Base-by-base conservation (phyloP, 352 stramenopile species). In the Phytophthora fragariaefolia region DNA sequence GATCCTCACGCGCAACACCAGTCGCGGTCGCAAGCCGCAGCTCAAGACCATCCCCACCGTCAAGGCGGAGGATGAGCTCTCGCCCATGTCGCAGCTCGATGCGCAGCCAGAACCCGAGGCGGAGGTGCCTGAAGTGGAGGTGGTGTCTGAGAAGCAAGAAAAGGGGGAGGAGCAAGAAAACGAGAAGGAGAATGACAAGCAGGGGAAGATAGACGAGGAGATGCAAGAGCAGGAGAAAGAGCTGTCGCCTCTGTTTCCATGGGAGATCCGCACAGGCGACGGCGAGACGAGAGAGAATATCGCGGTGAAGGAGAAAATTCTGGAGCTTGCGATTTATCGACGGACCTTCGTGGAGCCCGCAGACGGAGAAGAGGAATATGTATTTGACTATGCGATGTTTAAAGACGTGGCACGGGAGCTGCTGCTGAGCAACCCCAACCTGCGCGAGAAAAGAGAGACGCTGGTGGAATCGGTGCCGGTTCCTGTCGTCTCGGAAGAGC, bases 261-360 rank as follows among this genome's bases (percentile, higher is more conserved):
- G 81, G 81, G 79, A 92, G 50, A 64, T 76, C 8, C 61, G 57
- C 18, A 59, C 71, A 23, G 75, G 79, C 26, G 66, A 70, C 13
- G 79, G 77, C 1, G 52, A 72, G 3, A 74, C 74, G 10, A 58
- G 69, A 42, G 83, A 85, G 48, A 78, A 76, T 32, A 8, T 66
- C 4, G 56, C 36, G 0, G 73, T 89, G 28, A 80, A 73, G 23
- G 69, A 87, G 36, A 79, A 83, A 72, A 82, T 89, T 49, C 46
- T 90, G 36, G 79, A 81, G 49, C 76, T 90, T n/a, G 77, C 76
- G 2, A 77, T 89, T 20, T 89, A 87, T 48, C 79, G 83, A 22
- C 71, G 69, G 54, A 92, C 83, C 23, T 92, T 87, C 38, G 69
- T 85, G 17, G 83, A 90, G 24, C 69, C 78, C 56, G 79, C 81